Evolutionary conservation across 331 rosid genomes (phyloP).

Genomic region (Dryas integrifolia): DNA sequence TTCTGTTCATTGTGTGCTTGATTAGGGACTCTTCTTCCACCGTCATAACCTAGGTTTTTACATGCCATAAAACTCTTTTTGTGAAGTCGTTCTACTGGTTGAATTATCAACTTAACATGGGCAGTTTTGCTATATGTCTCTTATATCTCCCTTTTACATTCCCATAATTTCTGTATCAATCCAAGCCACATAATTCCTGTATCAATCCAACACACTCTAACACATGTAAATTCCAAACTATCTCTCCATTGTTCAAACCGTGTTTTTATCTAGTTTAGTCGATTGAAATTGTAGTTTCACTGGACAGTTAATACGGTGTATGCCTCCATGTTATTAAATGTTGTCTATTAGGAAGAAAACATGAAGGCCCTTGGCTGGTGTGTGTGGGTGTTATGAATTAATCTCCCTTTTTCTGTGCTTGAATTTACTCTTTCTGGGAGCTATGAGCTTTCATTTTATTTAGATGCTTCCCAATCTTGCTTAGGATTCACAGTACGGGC

Average conservation of each 20-base stretch:
- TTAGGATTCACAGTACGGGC: too few relatives aligned
- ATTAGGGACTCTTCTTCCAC: background rate
- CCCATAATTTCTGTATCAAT: background rate
- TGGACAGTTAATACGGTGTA: too few relatives aligned
- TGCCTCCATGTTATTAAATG: too few relatives aligned
- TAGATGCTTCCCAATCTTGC: background rate
- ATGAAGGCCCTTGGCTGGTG: too few relatives aligned
- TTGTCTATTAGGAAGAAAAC: too few relatives aligned
- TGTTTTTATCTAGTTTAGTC: background rate
- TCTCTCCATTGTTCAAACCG: background rate
- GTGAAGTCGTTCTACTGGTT: background rate
- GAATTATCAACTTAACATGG: background rate
- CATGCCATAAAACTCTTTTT: background rate
- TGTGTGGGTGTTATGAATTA: too few relatives aligned
- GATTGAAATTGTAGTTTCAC: background rate
- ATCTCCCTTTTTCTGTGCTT: too few relatives aligned
- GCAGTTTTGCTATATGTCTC: background rate
- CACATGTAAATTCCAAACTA: background rate
- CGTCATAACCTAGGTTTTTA: background rate
- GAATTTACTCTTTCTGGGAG: background rate
- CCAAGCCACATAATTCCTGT: background rate
- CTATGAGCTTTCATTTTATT: background rate
- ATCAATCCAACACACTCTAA: background rate
- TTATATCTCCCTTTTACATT: background rate
- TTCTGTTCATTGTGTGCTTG: constrained; percentile 5